phyloP scores from a whole-genome alignment of 257 asterid species.

The Jacaranda copaia region DNA sequence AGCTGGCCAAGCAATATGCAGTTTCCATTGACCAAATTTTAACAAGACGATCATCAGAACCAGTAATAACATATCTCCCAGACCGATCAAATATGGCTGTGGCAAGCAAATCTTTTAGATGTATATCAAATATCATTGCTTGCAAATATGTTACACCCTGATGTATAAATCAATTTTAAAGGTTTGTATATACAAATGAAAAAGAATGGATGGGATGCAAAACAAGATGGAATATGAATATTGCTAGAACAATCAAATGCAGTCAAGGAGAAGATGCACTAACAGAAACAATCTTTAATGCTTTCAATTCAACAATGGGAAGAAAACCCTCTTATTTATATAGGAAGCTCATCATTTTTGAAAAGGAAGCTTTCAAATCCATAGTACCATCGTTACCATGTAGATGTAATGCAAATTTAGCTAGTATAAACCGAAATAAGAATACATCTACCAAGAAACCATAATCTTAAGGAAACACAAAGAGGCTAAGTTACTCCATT shows the following conservation, averaged over 20 bases:
- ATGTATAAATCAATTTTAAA: conserved; percentile 18
- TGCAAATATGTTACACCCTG: conserved; percentile 26
- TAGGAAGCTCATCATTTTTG: conserved; percentile 18
- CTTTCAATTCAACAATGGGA: conserved; percentile 15
- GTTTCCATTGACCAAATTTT: conserved; percentile 99
- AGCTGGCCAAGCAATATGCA: conserved; percentile 95
- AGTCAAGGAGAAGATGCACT: conserved; percentile 21
- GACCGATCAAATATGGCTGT: conserved; percentile 94
- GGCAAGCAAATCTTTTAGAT: conserved; percentile 33
- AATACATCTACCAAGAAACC: conserved; percentile 5
- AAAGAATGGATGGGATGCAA: conserved; percentile 12
- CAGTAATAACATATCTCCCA: conserved; percentile 96
- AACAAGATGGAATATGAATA: conserved; percentile 22
- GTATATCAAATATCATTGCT: conserved; percentile 31
- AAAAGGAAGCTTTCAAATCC: conserved; percentile 13
- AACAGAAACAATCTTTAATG: not conserved
- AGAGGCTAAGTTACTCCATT: conserved; percentile 8
- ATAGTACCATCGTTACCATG: conserved; percentile 4
- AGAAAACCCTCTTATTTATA: conserved; percentile 11
- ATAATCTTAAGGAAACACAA: conserved; percentile 12
- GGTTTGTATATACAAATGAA: not conserved
- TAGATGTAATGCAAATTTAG: conserved; percentile 9
- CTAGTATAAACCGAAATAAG: conserved; percentile 17
- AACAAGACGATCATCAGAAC: conserved; percentile 97
- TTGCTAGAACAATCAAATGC: conserved; percentile 22